Evolutionary conservation across 2,329 filamentous ascomycete genomes (phyloP), one percentile per base, ranked within the genome.

Genomic region (Sarocladium strictum): DNA sequence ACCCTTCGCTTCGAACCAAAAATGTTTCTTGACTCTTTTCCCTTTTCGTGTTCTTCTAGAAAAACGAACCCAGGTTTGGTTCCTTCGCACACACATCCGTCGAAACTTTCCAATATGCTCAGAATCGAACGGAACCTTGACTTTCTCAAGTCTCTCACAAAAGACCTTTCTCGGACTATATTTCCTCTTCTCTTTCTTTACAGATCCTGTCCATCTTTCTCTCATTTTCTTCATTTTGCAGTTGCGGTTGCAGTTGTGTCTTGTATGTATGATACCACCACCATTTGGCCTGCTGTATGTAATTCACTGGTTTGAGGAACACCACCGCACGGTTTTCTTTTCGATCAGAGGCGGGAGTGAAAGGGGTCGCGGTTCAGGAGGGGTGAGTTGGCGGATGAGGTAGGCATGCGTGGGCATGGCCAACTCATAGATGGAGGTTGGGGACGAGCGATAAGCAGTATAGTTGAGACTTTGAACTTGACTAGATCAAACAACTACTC

Each of bases 201-300:
- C n/a, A n/a, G n/a, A n/a, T n/a, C n/a, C n/a, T n/a, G n/a, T 35
- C 26, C 6, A 21, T 43, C 37, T 32, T 49, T 49, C 43, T 49
- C 21, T 23, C 19, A 4, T 23, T 49, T 32, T 51, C 47, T 51
- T 33, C 19, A 4, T 23, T 49, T 32, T 51, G 27, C 35, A 19
- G 26, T 51, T 51, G 47, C 47, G 33, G 40, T 47, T 27, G 27
- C n/a, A 5, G 43, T 21, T 51, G 47, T 15, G 40, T 11, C 21
- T 27, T 29, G 29, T 23, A 51, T 51, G 47, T 51, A 51, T 51
- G 47, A 51, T 51, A 51, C 47, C 47, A 51, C 47, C 47, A 51
- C 47, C 47, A 51, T 51, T 49, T 26, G 47, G 27, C 27, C 47
- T 51, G 47, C 47, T 35, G 47, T 35, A 51, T 51, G 47, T 51